A percentile compares a stretch with the other conserved stretches of the same genome.
phyloP scores from a whole-genome alignment of 2,329 filamentous ascomycete genomes.

The Tolypocladium amazonense region DNA sequence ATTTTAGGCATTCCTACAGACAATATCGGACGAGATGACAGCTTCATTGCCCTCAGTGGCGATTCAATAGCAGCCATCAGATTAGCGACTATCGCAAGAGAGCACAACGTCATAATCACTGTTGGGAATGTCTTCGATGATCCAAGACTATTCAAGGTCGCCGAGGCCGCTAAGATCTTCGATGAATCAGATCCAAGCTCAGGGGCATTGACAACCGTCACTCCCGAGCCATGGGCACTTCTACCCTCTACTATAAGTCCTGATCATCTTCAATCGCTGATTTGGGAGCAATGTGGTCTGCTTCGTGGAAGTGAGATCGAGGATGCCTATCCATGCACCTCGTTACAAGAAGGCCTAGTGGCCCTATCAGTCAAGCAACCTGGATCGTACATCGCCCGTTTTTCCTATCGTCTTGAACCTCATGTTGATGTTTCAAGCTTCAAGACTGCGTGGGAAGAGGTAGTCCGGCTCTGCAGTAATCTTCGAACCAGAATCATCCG shows the following conservation, averaged over 20 bases:
- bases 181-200: not conserved
- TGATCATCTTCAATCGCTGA: not conserved
- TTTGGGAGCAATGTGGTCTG: not conserved
- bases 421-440: constrained; percentile 11
- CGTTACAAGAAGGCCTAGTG: constrained; percentile 29
- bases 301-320: constrained; percentile 3
- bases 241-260: not conserved
- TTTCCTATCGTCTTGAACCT: constrained; percentile 11
- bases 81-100: not conserved
- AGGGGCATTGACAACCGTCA: not conserved
- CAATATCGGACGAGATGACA: not conserved
- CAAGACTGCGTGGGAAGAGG: constrained; percentile 15
- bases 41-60: constrained; percentile 2
- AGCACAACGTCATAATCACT: not conserved
- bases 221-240: not conserved
- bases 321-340: constrained; percentile 29
- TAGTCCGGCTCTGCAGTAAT: not conserved
- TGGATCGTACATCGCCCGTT: constrained; percentile 25
- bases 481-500: constrained; percentile 3
- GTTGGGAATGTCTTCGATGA: not conserved
- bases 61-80: constrained; percentile 11
- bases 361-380: constrained; percentile 20
- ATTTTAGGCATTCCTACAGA: not conserved
- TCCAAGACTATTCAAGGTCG: not conserved
- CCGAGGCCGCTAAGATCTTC: not conserved